phyloP scores from a whole-genome alignment of 257 asterid genomes.

The Euphrasia confusa region DNA sequence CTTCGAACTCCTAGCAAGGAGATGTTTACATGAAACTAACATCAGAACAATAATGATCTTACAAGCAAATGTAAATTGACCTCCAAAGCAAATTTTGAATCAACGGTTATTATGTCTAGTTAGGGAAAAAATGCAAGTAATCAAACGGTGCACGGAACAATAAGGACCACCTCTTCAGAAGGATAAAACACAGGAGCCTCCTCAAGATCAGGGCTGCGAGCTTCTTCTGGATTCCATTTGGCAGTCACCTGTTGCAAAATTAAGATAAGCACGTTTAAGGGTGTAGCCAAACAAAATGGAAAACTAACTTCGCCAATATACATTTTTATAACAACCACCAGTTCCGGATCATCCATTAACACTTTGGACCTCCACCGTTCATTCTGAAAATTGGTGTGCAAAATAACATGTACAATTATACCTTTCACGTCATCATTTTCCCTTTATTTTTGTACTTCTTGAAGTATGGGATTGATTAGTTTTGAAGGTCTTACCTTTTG shows the following conservation, averaged over 20 bases:
- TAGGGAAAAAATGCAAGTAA: too few relatives aligned
- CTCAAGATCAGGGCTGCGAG: conserved; percentile 64
- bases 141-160: not conserved
- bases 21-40: too few relatives aligned
- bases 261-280: conserved; percentile 11
- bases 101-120: too few relatives aligned
- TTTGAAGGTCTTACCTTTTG: conserved; percentile 52
- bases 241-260: conserved; percentile 65
- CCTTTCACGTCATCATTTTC: not conserved
- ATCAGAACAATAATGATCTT: too few relatives aligned
- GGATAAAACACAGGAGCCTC: conserved; percentile 96
- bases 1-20: conserved; percentile 66
- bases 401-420: too few relatives aligned
- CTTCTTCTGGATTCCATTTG: conserved; percentile 81
- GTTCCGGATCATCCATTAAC: too few relatives aligned
- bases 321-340: too few relatives aligned
- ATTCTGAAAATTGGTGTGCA: too few relatives aligned
- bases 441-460: too few relatives aligned
- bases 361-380: too few relatives aligned
- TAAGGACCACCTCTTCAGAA: conserved; percentile 68
- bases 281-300: not conserved
- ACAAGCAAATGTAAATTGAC: conserved; percentile 1
- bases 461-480: too few relatives aligned
- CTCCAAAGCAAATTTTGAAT: too few relatives aligned
- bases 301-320: not conserved